Base-by-base conservation (phyloP, 805 yeast genomes). In the Kazachstania kunashirensis region DNA sequence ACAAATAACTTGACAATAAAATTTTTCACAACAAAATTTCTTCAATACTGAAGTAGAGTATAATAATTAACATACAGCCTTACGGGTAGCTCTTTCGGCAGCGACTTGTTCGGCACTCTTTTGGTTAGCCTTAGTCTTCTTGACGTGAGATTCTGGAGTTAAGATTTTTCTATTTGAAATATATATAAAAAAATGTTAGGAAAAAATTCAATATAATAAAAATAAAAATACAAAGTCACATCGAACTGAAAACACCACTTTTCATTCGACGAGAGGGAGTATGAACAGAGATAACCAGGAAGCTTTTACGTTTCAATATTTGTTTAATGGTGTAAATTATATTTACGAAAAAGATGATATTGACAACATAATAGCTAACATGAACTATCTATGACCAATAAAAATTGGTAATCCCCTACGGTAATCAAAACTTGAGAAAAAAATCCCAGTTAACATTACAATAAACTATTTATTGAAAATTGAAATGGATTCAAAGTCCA, bases 121-220 rank as follows among this genome's bases (percentile, higher is more conserved):
- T 62, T 79, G 77, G 65, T 76, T 73, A 67, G 81, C 77, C 74
- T 80, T 75, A 59, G 79, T 66, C 75, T 80, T 78, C 79, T 83
- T 83, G 68, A 79, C 69, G 66, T 78, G 80, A 64, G 92, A 69
- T 77, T 83, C 94, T 76, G 94, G 94, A 50, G 66, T 66, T 50
- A 66, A 61, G 54, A 67, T 54, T 59, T 67, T 56, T 55, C 66
- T 62, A 48, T 45, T 31, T 30, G 38, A 41, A 23, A 16, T 31
- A 26, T 27, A 31, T 33, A 34, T 20, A 28, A 30, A 24, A 26
- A 23, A 30, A 30, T 43, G 42, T 46, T 44, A 43, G 47, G 30
- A 42, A 32, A 24, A 35, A 24, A 16, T 30, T 21, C 24, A 34
- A 26, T 30, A 24, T 20, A 26, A 28, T 8, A 10, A 19, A 7